Percentiles rank a stretch among this genome's conserved stretches.
Evolutionary conservation across 148 eudicot genomes (phyloP).

Genomic region (Suaeda aralocaspica): DNA sequence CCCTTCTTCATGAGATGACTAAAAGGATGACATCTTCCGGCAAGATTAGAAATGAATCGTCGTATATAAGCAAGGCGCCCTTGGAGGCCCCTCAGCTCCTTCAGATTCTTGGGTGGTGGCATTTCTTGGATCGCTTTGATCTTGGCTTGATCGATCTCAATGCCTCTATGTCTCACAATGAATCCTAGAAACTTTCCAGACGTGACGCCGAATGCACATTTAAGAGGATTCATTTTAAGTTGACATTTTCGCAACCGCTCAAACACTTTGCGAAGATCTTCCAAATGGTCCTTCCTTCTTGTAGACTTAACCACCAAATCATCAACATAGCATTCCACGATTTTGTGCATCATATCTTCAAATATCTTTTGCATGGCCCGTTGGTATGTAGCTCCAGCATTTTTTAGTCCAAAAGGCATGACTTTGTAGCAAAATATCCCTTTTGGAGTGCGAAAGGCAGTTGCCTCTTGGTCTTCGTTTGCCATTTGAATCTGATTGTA

Average conservation of each 20-base stretch:
- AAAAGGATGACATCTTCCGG: not conserved
- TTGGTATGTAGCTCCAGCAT: slow-evolving; percentile 4
- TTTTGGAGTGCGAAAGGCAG: not conserved
- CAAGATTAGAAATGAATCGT: not conserved
- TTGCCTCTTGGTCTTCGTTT: not conserved
- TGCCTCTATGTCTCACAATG: not conserved
- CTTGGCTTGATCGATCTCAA: slow-evolving; percentile 6
- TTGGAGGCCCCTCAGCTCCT: not conserved
- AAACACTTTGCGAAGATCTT: not conserved
- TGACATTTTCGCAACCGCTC: slow-evolving; percentile 1
- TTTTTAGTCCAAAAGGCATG: slow-evolving; percentile 1
- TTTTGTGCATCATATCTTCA: slow-evolving; percentile 9
- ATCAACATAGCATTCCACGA: slow-evolving; percentile 7
- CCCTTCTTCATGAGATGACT: slow-evolving; percentile 16
- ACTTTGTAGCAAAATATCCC: slow-evolving; percentile 14
- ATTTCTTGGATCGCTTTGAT: slow-evolving; percentile 1
- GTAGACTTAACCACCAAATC: slow-evolving; percentile 13
- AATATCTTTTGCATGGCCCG: slow-evolving; percentile 10
- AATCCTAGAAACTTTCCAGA: slow-evolving; percentile 16
- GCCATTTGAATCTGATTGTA: not conserved
- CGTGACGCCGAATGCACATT: slow-evolving; percentile 15
- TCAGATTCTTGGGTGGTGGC: not conserved
- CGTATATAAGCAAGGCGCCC: not conserved
- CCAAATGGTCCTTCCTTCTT: not conserved
- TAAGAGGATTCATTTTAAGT: slow-evolving; percentile 18